phyloP scores from a whole-genome alignment of 2,329 filamentous ascomycete species.

The Colletotrichum lini region DNA sequence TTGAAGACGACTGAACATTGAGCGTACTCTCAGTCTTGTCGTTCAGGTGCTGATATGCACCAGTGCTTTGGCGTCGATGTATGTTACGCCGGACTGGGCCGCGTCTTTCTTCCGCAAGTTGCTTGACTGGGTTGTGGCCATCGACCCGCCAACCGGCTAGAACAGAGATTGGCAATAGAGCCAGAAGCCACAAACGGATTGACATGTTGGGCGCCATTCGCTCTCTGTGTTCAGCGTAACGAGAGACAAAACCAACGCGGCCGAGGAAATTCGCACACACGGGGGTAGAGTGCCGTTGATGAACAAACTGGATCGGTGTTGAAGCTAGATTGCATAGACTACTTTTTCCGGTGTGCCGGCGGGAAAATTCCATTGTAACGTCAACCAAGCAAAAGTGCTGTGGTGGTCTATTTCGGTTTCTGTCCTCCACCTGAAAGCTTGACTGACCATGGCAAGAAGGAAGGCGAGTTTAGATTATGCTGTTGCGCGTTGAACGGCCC shows the following conservation, averaged over 20 bases:
- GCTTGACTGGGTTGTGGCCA: conserved; percentile 11
- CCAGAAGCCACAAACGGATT: conserved; percentile 6
- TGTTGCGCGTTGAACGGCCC: background rate
- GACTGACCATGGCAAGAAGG: background rate
- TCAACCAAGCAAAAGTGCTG: background rate
- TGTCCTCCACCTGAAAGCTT: background rate
- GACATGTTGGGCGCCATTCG: conserved; percentile 7
- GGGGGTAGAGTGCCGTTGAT: background rate
- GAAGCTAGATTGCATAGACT: background rate
- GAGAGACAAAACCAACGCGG: background rate
- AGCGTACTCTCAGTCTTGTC: conserved; percentile 8
- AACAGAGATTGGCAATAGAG: conserved; percentile 21
- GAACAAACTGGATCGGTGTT: background rate
- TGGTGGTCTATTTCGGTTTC: background rate
- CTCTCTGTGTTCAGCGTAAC: background rate
- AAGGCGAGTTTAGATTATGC: background rate
- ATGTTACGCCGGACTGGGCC: background rate
- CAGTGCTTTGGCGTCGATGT: conserved; percentile 2
- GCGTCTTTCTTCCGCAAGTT: background rate
- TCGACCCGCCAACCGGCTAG: conserved; percentile 32
- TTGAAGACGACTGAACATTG: fast-evolving
- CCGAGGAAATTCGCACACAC: fast-evolving
- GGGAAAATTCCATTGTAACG: background rate
- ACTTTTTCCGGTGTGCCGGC: background rate
- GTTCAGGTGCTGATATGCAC: conserved; percentile 29